phyloP scores from a whole-genome alignment of 2,329 filamentous ascomycete species.

The Venturia asperata region DNA sequence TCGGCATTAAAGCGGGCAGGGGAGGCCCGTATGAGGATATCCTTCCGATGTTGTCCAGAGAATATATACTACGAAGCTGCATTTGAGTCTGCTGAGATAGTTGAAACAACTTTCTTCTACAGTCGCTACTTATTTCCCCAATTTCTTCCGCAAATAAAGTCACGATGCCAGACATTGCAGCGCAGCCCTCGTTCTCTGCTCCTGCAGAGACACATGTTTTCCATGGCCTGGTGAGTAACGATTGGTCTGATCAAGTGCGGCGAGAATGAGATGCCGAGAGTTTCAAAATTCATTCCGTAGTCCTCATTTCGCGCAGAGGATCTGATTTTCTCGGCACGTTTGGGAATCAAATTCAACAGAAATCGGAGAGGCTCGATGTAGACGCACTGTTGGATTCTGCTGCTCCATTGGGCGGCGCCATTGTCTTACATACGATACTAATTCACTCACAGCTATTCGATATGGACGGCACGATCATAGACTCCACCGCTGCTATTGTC shows the following conservation, averaged over 20 bases:
- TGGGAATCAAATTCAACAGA: background rate
- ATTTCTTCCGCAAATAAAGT: background rate
- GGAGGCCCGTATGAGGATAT: background rate
- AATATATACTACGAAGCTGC: background rate
- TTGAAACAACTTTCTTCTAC: background rate
- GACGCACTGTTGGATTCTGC: background rate
- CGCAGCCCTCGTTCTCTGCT: slow-evolving; percentile 33
- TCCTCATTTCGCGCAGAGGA: background rate
- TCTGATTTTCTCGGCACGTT: background rate
- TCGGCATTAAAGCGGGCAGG: background rate
- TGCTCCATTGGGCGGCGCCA: background rate
- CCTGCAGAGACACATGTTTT: slow-evolving; percentile 36
- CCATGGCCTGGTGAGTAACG: slow-evolving; percentile 34
- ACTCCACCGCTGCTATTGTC: slow-evolving; percentile 67
- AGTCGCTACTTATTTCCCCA: background rate
- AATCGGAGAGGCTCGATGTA: background rate
- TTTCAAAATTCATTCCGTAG: background rate
- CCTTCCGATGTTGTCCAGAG: background rate
- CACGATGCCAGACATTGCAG: slow-evolving; percentile 28
- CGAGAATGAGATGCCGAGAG: background rate
- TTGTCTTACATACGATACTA: background rate
- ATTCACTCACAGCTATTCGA: slow-evolving; percentile 49
- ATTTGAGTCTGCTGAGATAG: background rate
- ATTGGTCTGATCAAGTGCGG: slow-evolving; percentile 7
- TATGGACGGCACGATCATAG: slow-evolving; percentile 79